Conservation (phyloP, 306 rosid genomes). For the Dalbergia cultrata region DNA sequence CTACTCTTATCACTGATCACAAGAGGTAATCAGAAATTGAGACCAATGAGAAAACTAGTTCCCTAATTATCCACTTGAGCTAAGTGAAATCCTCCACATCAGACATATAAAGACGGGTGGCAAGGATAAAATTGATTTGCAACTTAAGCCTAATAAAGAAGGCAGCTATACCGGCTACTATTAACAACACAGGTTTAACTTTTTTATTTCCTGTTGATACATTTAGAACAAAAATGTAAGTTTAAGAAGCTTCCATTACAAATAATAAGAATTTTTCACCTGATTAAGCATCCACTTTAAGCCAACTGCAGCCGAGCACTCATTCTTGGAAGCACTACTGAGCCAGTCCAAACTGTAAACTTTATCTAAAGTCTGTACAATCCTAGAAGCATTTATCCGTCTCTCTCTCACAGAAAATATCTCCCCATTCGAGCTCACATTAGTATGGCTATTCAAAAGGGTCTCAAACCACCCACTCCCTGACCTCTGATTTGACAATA, state of each 20-base stretch:
- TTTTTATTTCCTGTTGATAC: background rate
- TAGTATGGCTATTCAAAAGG: conserved; percentile 80
- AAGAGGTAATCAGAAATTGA: background rate
- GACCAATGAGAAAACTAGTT: conserved; percentile 16
- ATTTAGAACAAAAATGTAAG: background rate
- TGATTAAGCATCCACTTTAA: conserved; percentile 99
- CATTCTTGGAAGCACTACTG: conserved; percentile 95
- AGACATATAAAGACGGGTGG: conserved; percentile 1
- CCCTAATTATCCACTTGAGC: conserved; percentile 14
- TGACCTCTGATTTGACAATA: conserved; percentile 90
- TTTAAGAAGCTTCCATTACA: background rate
- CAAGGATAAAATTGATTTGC: background rate
- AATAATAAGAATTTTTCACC: conserved; percentile 52
- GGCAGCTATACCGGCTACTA: conserved; percentile 17
- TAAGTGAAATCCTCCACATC: conserved; percentile 14
- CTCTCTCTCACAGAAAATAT: conserved; percentile 78
- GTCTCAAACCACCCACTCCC: conserved; percentile 99
- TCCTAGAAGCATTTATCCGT: conserved; percentile 70
- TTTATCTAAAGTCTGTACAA: conserved; percentile 76
- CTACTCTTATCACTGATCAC: conserved; percentile 30
- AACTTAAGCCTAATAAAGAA: conserved; percentile 22
- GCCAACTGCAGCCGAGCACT: conserved; percentile 94
- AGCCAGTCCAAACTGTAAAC: conserved; percentile 92
- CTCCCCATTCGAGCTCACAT: conserved; percentile 93
- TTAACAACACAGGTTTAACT: background rate